Base-by-base conservation (phyloP, 495 filamentous ascomycete genomes). In the Talaromyces ruber region DNA sequence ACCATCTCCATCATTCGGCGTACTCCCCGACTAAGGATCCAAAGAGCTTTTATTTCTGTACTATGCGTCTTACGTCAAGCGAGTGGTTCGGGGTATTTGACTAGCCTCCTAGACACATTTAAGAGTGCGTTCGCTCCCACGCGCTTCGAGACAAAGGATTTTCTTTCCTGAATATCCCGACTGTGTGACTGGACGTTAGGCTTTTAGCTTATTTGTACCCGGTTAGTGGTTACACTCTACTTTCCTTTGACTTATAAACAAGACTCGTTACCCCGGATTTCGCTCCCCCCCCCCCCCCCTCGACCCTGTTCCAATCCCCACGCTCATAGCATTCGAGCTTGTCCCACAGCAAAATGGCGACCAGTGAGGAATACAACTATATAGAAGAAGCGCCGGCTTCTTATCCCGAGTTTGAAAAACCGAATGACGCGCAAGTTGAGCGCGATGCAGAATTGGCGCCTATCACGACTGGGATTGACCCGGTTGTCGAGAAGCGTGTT, bases 401-500 rank as follows among this genome's bases (percentile, higher is more conserved):
- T 7, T 0, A 1, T 12, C 24, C 24, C 1, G 43, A 47, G 6
- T 25, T 21, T 4, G 43, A 45, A 2, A 60, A 60, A 51, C 59
- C 59, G 6, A 30, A 29, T 5, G 59, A 60, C 39, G 7, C 50
- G 12, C 43, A 60, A 8, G 4, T 51, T 30, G 59, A 60, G 24
- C 24, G 34, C 43, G 59, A 60, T 60, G 43, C 28, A 6, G 59
- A 60, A 25, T 7, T 30, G 4, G 45, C 43, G 11, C 59, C 59
- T 16, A 18, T 47, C 9, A 8, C 43, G 24, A 29, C 70, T 30
- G 4, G 52, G 16, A 78, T 86, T 58, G 78, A 84, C 60, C 76
- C 84, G 4, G 78, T 68, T 9, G 58, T 84, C 18, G 86, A 89
- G 70, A 78, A 71, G 57, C 69, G 76, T n/a, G 74, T 88, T 2